Evolutionary conservation across 2,329 filamentous ascomycete genomes (phyloP).

Genomic region (Plenodomus tracheiphilus): DNA sequence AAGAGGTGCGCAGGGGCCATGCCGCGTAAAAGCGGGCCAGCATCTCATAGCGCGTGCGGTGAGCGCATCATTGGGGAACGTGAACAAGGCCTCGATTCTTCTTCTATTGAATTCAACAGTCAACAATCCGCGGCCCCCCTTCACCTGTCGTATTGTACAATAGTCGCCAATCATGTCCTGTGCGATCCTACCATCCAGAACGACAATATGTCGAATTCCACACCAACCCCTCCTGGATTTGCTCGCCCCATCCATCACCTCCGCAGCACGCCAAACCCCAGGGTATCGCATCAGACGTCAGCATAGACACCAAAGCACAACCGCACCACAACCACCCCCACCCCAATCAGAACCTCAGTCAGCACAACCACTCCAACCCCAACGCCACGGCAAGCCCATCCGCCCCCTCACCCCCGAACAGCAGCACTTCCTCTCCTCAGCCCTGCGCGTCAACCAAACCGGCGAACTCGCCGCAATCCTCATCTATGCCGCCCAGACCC

Average conservation of each 20-base stretch:
- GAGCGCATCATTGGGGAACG: constrained; percentile 18
- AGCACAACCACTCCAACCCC: constrained; percentile 9
- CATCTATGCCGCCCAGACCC: constrained; percentile 89
- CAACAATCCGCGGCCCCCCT: constrained; percentile 4
- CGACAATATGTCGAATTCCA: neutral
- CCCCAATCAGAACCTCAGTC: constrained; percentile 3
- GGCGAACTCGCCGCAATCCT: constrained; percentile 95
- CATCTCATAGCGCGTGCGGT: constrained; percentile 17
- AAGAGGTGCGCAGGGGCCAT: constrained; percentile 18
- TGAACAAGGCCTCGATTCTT: neutral
- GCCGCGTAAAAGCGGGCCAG: constrained; percentile 25
- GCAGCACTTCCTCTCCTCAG: constrained; percentile 44
- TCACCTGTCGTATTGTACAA: constrained; percentile 2
- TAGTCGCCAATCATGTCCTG: neutral
- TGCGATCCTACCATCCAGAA: neutral
- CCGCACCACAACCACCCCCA: constrained; percentile 6
- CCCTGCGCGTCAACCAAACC: constrained; percentile 91
- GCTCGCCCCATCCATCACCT: constrained; percentile 27
- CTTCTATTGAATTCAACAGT: constrained; percentile 3
- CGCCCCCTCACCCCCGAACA: constrained; percentile 37
- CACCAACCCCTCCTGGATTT: constrained; percentile 26
- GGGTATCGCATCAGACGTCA: neutral
- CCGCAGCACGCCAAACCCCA: constrained; percentile 16
- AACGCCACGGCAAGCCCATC: constrained; percentile 18
- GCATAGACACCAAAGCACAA: constrained; percentile 13